These are phyloP conservation scores for Volvariella surrecta DNA, from an alignment of 1,284 basidiomycete genomes.

Conservation along the genomic window DNA sequence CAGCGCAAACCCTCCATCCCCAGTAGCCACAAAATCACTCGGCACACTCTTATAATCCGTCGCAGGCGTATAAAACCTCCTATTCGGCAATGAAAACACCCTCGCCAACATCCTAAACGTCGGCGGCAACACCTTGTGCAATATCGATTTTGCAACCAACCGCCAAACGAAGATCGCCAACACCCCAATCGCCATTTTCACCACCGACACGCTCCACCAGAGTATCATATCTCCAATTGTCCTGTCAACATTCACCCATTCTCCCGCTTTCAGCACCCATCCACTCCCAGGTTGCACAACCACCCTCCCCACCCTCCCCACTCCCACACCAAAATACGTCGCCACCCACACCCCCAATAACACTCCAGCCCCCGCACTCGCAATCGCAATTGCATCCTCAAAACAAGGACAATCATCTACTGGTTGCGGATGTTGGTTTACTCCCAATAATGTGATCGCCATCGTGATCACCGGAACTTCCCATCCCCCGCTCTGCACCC, in stretches of 20 bases:
- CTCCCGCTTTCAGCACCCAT: constrained; percentile 23
- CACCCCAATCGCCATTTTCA: constrained; percentile 62
- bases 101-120: constrained; percentile 69
- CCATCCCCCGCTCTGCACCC: constrained; percentile 46
- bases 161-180: constrained; percentile 79
- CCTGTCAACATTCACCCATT: constrained; percentile 27
- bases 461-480: constrained; percentile 67
- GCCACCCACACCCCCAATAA: constrained; percentile 58
- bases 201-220: constrained; percentile 48
- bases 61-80: constrained; percentile 82
- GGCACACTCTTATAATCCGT: constrained; percentile 76
- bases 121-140: constrained; percentile 73
- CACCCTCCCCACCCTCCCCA: constrained; percentile 15
- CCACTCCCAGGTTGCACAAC: constrained; percentile 50
- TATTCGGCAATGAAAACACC: constrained; percentile 58
- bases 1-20: constrained; percentile 30
- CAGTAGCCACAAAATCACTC: constrained; percentile 34
- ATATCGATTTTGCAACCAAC: constrained; percentile 68
- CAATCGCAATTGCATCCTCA: constrained; percentile 93
- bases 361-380: constrained; percentile 79
- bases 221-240: constrained; percentile 36
- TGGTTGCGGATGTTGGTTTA: constrained; percentile 87
- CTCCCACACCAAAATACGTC: constrained; percentile 23
- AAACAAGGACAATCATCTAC: constrained; percentile 98
- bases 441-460: constrained; percentile 60